Percentiles rank a stretch among this genome's conserved stretches.
phyloP scores from a whole-genome alignment of 2,329 filamentous ascomycete species.

The Aureobasidium sp. region DNA sequence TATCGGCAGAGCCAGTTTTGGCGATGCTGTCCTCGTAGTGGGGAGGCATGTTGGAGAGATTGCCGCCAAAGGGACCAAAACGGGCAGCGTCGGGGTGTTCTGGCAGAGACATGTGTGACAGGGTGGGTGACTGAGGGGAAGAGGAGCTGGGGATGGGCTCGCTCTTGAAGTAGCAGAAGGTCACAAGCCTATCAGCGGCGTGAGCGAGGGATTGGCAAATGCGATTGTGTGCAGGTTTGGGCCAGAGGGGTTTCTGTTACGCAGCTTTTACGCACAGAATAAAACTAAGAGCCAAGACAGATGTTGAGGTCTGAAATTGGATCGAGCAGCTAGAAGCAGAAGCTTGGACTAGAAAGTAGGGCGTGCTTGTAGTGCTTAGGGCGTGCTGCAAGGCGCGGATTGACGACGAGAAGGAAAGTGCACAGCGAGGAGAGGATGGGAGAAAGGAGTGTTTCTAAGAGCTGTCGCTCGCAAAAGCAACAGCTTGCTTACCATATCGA shows the following conservation, averaged over 20 bases:
- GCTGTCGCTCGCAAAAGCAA: neutral
- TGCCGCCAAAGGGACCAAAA: constrained; percentile 8
- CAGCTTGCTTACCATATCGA: neutral
- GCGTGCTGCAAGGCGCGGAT: neutral
- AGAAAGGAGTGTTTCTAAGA: neutral
- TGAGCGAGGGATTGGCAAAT: constrained; percentile 9
- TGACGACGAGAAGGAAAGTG: neutral
- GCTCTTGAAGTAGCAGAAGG: neutral
- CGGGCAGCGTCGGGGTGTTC: constrained; percentile 7
- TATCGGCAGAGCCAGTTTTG: constrained; percentile 19
- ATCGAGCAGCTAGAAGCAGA: neutral
- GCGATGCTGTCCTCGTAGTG: constrained; percentile 10
- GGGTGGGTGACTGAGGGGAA: constrained; percentile 3
- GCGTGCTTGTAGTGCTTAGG: constrained; percentile 11
- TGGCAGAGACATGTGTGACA: constrained; percentile 11
- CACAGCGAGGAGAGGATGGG: neutral
- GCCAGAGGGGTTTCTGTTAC: constrained; percentile 10
- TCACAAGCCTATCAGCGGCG: constrained; percentile 9
- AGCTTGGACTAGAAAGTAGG: constrained; percentile 5
- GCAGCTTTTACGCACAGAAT: constrained; percentile 5
- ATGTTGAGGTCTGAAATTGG: constrained; percentile 10
- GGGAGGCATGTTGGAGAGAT: constrained; percentile 10
- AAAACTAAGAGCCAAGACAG: constrained; percentile 1
- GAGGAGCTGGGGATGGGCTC: neutral
- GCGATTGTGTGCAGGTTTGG: constrained; percentile 1